phyloP scores from a whole-genome alignment of 2,329 filamentous ascomycete species.

The Aspergillus novoparasiticus region DNA sequence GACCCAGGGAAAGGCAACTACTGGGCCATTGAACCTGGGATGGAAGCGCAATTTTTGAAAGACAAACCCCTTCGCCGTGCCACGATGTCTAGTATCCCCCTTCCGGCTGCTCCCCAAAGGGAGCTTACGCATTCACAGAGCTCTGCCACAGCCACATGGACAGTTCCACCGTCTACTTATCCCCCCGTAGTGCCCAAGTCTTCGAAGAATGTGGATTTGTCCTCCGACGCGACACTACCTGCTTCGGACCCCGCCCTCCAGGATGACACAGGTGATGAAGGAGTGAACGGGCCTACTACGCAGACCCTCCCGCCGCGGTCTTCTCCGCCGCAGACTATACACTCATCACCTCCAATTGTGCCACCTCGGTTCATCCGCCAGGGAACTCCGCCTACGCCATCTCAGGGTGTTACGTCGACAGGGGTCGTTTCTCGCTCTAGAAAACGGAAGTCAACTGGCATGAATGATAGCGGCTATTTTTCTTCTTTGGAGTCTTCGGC shows the following conservation, averaged over 20 bases:
- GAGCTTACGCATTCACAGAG: slow-evolving; percentile 34
- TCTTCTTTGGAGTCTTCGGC: slow-evolving; percentile 93
- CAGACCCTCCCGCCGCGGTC: slow-evolving; percentile 41
- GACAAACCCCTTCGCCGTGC: slow-evolving; percentile 66
- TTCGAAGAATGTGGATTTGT: slow-evolving; percentile 56
- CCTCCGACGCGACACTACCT: slow-evolving; percentile 76
- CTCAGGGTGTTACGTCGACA: slow-evolving; percentile 61
- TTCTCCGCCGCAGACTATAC: slow-evolving; percentile 62
- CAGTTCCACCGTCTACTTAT: slow-evolving; percentile 33
- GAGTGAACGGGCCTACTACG: slow-evolving; percentile 25
- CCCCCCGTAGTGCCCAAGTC: slow-evolving; percentile 23
- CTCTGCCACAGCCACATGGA: slow-evolving; percentile 37
- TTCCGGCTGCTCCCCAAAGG: slow-evolving; percentile 35
- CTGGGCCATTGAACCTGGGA: slow-evolving; percentile 89
- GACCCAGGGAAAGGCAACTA: slow-evolving; percentile 98
- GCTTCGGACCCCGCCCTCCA: slow-evolving; percentile 66
- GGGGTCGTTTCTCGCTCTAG: slow-evolving; percentile 67
- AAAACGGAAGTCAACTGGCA: slow-evolving; percentile 75
- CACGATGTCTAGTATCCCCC: slow-evolving; percentile 48
- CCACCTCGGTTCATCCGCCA: slow-evolving; percentile 59
- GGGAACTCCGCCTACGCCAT: slow-evolving; percentile 73
- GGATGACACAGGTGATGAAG: slow-evolving; percentile 56
- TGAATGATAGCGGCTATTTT: slow-evolving; percentile 96
- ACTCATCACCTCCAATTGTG: slow-evolving; percentile 86
- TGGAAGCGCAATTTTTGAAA: slow-evolving; percentile 86